These are phyloP conservation scores for Pyrenula massariospora DNA, from an alignment of 495 filamentous ascomycete species.

Conservation along the genomic window DNA sequence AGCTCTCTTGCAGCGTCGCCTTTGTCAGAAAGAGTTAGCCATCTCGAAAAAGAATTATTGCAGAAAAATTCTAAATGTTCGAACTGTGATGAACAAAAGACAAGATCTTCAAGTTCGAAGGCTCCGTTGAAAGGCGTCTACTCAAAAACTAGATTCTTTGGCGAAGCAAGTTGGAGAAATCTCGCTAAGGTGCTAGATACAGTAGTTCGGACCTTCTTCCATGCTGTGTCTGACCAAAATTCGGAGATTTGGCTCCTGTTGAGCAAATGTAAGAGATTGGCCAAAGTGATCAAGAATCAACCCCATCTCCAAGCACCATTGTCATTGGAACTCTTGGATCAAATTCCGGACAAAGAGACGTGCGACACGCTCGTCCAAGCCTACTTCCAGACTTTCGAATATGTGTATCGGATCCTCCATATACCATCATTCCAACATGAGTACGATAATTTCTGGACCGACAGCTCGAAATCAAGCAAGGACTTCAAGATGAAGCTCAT, in stretches of 20 bases:
- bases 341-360: slow-evolving; percentile 8
- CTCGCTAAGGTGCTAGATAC: slow-evolving; percentile 19
- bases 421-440: slow-evolving; percentile 41
- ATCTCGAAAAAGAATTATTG: slow-evolving; percentile 1
- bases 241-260: background rate
- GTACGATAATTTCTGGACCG: slow-evolving; percentile 31
- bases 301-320: slow-evolving; percentile 8
- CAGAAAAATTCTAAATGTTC: background rate
- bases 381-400: slow-evolving; percentile 30
- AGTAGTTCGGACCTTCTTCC: slow-evolving; percentile 2
- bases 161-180: slow-evolving; percentile 12
- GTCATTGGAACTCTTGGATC: slow-evolving; percentile 4
- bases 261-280: background rate
- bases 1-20: slow-evolving; percentile 1
- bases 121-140: background rate
- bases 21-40: slow-evolving; percentile 1
- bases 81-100: background rate
- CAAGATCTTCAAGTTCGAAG: background rate
- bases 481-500: slow-evolving; percentile 32
- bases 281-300: slow-evolving; percentile 1
- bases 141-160: slow-evolving; percentile 2
- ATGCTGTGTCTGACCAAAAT: slow-evolving; percentile 12
- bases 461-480: slow-evolving; percentile 14
- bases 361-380: slow-evolving; percentile 22
- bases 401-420: slow-evolving; percentile 43